A percentile compares a stretch with the other conserved stretches of the same genome.
These are phyloP conservation scores for Malus hybrid DNA, from an alignment of 331 rosid genomes.

Conservation along the genomic window DNA sequence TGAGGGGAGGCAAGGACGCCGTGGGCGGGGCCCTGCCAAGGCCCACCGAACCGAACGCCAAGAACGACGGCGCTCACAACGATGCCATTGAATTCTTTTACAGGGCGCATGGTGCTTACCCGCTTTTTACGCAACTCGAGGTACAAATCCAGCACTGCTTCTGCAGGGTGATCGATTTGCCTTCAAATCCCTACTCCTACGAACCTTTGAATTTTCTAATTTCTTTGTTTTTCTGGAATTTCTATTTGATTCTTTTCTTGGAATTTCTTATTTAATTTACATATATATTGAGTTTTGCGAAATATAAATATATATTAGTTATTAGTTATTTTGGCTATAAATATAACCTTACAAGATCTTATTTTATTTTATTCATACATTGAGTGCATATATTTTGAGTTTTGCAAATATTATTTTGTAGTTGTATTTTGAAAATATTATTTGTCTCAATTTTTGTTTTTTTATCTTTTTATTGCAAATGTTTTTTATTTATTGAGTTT, in stretches of 20 bases:
- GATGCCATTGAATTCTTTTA: conserved; percentile 65
- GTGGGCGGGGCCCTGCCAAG: conserved; percentile 40
- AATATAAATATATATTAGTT: too few species aligned
- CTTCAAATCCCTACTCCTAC: not conserved
- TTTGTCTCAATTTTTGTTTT: not conserved
- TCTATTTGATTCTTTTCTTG: too few species aligned
- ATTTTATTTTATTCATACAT: too few species aligned
- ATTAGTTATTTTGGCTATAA: too few species aligned
- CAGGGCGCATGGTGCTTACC: conserved; percentile 9
- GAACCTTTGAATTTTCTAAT: too few species aligned
- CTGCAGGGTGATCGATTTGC: not conserved
- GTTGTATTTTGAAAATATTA: not conserved
- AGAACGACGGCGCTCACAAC: conserved; percentile 19
- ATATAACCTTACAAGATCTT: too few species aligned
- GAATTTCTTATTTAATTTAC: too few species aligned
- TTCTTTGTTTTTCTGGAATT: not conserved
- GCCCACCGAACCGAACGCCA: not conserved
- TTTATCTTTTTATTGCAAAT: not conserved
- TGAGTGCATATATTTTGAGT: too few species aligned
- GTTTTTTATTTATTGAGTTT: too few species aligned
- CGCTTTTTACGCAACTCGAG: conserved; percentile 43
- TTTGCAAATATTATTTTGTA: not conserved
- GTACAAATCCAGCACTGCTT: conserved; percentile 3
- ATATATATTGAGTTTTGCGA: too few species aligned
- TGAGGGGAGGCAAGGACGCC: conserved; percentile 51